Conservation (phyloP, 2,329 filamentous ascomycete species). For the Venturia carpophila region DNA sequence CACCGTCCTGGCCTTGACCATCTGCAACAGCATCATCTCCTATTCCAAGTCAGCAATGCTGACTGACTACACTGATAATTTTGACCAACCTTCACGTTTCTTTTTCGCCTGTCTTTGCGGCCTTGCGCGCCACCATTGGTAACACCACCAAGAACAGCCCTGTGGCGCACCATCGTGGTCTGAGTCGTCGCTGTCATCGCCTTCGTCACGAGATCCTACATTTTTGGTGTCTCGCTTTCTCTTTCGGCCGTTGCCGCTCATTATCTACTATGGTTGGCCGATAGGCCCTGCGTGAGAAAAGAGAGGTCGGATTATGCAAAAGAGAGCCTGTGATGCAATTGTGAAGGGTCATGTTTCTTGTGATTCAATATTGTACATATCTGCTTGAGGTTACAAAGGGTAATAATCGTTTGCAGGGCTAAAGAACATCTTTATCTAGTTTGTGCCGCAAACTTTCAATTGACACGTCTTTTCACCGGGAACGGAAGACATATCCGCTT, state of each 20-base stretch:
- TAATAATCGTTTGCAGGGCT: not conserved
- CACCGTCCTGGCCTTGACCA: not conserved
- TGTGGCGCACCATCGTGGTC: not conserved
- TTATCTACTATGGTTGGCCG: not conserved
- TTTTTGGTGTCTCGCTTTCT: conserved; percentile 5
- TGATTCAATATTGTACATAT: not conserved
- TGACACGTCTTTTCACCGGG: not conserved
- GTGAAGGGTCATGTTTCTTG: not conserved
- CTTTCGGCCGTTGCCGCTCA: not conserved
- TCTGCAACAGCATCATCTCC: not conserved
- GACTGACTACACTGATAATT: not conserved
- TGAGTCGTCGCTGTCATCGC: not conserved
- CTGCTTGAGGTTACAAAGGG: conserved; percentile 3
- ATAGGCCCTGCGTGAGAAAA: not conserved
- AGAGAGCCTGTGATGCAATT: not conserved
- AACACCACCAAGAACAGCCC: conserved; percentile 1
- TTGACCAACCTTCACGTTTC: not conserved
- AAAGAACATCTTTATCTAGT: not conserved
- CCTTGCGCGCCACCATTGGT: not conserved
- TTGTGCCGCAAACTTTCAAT: not conserved
- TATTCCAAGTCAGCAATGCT: not conserved
- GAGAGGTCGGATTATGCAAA: not conserved
- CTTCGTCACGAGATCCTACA: not conserved
- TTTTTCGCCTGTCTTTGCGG: not conserved
- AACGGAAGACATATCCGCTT: not conserved